Base-by-base conservation (phyloP, 495 filamentous ascomycete species). In the Neurospora terricola region DNA sequence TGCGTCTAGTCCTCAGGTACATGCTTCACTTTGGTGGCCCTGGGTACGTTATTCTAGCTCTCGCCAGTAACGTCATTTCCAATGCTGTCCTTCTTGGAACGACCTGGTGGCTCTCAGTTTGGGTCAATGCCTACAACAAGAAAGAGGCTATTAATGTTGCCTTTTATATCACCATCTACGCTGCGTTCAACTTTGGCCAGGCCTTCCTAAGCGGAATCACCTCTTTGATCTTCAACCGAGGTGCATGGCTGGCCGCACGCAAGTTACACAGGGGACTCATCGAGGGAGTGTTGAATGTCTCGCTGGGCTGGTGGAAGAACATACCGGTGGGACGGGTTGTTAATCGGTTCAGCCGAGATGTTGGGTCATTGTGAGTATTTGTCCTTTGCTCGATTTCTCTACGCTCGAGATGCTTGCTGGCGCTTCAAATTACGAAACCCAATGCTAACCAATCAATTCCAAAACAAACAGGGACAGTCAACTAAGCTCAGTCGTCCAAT, bases 261-360 rank as follows among this genome's bases (percentile, higher is more conserved):
- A 74, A 75, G 6, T 76, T 89, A 12, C 86, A 88, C 74, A 78
- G 80, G 12, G 79, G 80, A 4, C 80, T 87, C 54, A 78, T 87
- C 5, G 78, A 74, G 36, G 80, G 81, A 6, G 80, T 89, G 5
- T 75, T 89, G 71, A 82, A 81, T 38, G 86, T 87, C 18, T 84
- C 88, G 9, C 80, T 88, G 21, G 80, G 82, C 4, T 89, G 86
- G 81, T 88, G 87, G 72, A 87, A 88, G 79, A 84, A 84, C 14
- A 85, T 84, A 14, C 87, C 88, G 1, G 72, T 87, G 10, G 88
- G 88, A 2, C 81, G 85, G n/a, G 84, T 89, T 59, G 81, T 88
- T 40, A 89, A 89, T 74, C 83, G 88, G 23, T 87, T 90, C 71
- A 83, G 85, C 4, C 81, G 84, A 16, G 88, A 89, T 75, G 77